Base-by-base conservation (phyloP, 257 asterid species). In the Solanum microdontum region DNA sequence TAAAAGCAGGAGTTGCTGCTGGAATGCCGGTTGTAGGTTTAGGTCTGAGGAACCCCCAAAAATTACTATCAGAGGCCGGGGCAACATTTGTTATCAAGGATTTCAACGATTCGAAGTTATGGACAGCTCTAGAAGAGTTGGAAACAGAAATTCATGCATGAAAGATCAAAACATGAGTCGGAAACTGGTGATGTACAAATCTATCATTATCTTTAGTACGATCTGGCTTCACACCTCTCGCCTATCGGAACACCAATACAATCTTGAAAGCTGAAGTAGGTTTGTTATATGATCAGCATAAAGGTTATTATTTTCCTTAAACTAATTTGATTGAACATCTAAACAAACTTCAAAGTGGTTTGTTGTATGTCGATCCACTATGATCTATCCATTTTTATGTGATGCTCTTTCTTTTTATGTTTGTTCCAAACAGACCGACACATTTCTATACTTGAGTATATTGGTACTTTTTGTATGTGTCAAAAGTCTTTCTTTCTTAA, bases 21-120 rank as follows among this genome's bases (percentile, higher is more conserved):
- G 97, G 95, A 80, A 93, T 94, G 98, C 96, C 93, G 4, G 99
- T 94, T 0, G 93, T 96, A 26, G 98, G 95, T 75, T 87, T 95
- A 86, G 90, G 96, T 51, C 77, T 93, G 12, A 88, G 98, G 88
- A 96, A 96, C 87, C 95, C 99, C 1, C 95, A 91, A 86, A 87
- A 88, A 15, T 55, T 92, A 48, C 92, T 95, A 23, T 80, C 85
- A 9, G 94, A 89, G 72, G 93, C 98, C 0, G 97, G 96, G 48
- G 95, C 98, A 28, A 55, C 93, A 66, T 83, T 95, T 76, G 92
- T 93, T 80, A 92, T 94, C 80, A 90, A 90, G 89, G 97, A 96
- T 91, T 96, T 90, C 86, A 92, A 91, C 2, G 95, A 96, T 58
- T 19, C 93, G 7, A 91, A 90, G 76, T 84, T 96, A 83, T 95